A percentile compares a stretch with the other conserved stretches of the same genome.
Conservation (phyloP, 148 eudicot genomes). For the Silene latifolia region DNA sequence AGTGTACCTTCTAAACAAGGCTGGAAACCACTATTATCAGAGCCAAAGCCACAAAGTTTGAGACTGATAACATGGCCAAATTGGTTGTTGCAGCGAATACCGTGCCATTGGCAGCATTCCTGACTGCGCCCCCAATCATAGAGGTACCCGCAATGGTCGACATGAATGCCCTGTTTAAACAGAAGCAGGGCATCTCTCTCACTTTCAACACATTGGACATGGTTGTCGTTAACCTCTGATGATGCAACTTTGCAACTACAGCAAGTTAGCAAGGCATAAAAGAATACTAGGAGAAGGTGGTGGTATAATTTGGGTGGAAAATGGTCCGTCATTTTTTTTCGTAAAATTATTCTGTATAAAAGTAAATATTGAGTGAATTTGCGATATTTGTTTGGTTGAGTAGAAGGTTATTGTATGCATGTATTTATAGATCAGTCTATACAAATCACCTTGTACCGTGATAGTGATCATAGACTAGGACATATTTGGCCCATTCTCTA, state of each 20-base stretch:
- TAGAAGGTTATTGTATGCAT: no score
- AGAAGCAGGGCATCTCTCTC: constrained; percentile 15
- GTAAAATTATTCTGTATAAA: no score
- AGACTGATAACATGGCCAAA: constrained; percentile 19
- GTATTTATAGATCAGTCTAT: no score
- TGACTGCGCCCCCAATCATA: constrained; percentile 3
- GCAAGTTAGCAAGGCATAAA: background rate
- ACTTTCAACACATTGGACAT: background rate
- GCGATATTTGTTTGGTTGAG: no score
- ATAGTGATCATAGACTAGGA: no score
- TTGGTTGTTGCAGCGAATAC: constrained; percentile 14
- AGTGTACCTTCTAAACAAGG: constrained; percentile 19
- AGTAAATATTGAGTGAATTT: no score
- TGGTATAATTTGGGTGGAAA: background rate
- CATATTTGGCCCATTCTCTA: no score
- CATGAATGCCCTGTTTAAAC: constrained; percentile 7
- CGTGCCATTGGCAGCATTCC: constrained; percentile 25
- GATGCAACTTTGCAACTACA: background rate
- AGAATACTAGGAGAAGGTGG: background rate
- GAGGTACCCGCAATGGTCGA: constrained; percentile 11
- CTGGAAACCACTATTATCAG: background rate
- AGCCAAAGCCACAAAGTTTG: background rate
- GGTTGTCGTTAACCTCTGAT: background rate
- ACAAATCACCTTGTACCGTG: no score
- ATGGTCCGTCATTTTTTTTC: no score